Base-by-base conservation (phyloP, 345 rosid species). In the Litchi chinensis region DNA sequence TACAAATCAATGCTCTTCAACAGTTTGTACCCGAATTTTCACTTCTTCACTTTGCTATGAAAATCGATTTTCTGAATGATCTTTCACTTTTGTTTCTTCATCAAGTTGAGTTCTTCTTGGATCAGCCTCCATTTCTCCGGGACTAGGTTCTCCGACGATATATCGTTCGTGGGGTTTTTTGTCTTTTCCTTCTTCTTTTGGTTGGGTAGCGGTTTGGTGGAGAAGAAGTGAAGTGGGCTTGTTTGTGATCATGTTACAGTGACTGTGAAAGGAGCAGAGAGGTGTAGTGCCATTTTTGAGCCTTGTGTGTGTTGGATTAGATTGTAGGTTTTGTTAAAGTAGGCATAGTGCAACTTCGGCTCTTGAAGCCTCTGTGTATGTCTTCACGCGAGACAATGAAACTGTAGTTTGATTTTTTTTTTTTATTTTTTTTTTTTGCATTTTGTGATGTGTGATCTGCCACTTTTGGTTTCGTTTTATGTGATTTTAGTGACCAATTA, bases 51-150 rank as follows among this genome's bases (percentile, higher is more conserved):
- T 26, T 26, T 26, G 81, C 89, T 83, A 73, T 93, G 91, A 21
- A 89, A 92, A 86, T 93, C 94, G 77, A 93, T 69, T 66, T 90
- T 91, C 79, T 90, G 93, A 2, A 92, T 91, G 54, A 93, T 89
- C 77, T 89, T 91, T 22, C 96, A 91, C 80, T 89, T 89, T 67
- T 95, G 92, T 78, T 93, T 92, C 89, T 95, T 95, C 5, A 92
- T 88, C 78, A 92, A 83, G 70, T 91, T 89, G 63, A 95, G 85
- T 84, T 95, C 97, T 54, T 91, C 97, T 76, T 88, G 93, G 21
- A 87, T 83, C 77, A 90, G 89, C 56, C 85, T 90, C 98, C 98
- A 93, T 46, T 90, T 83, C 32, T 93, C 95, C 1, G 97, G 99
- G 44, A 95, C 97, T 84, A 93, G 83, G 70, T 92, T 92, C 86